Percentiles rank a stretch among this genome's conserved stretches.
phyloP scores from a whole-genome alignment of 352 stramenopile species.

The Phytopythium aichiense region DNA sequence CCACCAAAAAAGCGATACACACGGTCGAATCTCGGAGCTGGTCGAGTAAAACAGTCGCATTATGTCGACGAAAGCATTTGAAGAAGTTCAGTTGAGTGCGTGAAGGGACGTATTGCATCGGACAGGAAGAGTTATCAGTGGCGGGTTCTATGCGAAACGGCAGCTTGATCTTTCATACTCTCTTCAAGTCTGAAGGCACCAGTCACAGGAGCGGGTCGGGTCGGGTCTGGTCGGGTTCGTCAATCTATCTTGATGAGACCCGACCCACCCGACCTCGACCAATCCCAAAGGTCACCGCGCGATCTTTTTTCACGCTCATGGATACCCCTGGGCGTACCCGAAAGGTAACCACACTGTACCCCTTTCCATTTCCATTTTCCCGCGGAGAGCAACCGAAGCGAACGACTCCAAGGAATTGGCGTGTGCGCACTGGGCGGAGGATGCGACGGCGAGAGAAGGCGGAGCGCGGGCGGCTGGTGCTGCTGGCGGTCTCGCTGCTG shows the following conservation, averaged over 20 bases:
- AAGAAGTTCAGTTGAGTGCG: neutral
- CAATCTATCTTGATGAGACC: too few relatives aligned
- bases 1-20: constrained; percentile 2
- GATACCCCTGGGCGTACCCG: neutral
- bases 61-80: neutral
- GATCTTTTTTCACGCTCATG: neutral
- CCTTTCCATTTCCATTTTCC: neutral
- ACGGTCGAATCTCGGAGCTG: neutral
- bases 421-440: neutral
- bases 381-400: neutral
- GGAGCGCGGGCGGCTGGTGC: neutral
- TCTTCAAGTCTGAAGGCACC: neutral
- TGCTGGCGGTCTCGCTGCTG: neutral
- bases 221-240: too few relatives aligned
- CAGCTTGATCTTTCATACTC: neutral
- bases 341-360: neutral
- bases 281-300: neutral
- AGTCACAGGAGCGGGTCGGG: neutral
- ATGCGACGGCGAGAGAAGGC: neutral
- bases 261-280: neutral
- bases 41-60: neutral
- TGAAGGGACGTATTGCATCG: neutral
- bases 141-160: neutral
- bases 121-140: neutral
- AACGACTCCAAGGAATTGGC: neutral